phyloP scores from a whole-genome alignment of 2,329 filamentous ascomycete genomes.

The Knufia fluminis region DNA sequence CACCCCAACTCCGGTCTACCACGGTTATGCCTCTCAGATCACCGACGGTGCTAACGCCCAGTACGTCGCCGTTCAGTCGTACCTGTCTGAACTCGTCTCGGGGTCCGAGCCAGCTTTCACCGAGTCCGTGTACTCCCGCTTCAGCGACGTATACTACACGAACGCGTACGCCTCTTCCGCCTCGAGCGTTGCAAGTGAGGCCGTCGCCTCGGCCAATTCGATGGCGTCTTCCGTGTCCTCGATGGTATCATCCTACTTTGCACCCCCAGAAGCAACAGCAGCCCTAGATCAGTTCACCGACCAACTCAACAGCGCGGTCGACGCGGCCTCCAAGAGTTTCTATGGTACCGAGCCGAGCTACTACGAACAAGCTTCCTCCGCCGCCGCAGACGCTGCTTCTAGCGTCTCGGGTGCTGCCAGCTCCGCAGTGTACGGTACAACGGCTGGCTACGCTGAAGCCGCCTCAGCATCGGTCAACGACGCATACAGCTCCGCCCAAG shows the following conservation, averaged over 20 bases:
- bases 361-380: conserved; percentile 46
- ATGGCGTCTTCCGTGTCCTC: conserved; percentile 21
- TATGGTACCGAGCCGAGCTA: conserved; percentile 49
- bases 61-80: conserved; percentile 59
- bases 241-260: conserved; percentile 40
- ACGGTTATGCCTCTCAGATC: conserved; percentile 52
- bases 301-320: conserved; percentile 50
- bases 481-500: conserved; percentile 47
- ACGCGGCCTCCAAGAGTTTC: conserved; percentile 48
- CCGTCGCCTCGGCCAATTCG: conserved; percentile 35
- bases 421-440: conserved; percentile 47
- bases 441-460: conserved; percentile 43
- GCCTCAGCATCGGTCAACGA: conserved; percentile 45
- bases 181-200: conserved; percentile 44
- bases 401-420: conserved; percentile 38
- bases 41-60: conserved; percentile 53
- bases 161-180: conserved; percentile 42
- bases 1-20: conserved; percentile 38
- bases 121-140: conserved; percentile 64
- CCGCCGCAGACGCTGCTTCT: conserved; percentile 44
- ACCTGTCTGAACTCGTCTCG: conserved; percentile 66
- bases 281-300: conserved; percentile 49
- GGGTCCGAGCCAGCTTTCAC: conserved; percentile 75
- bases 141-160: conserved; percentile 63
- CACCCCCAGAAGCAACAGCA: conserved; percentile 48